Percentiles rank a stretch among this genome's conserved stretches.
phyloP scores from a whole-genome alignment of 73 alveolate species.

The Blepharisma japonicum region DNA sequence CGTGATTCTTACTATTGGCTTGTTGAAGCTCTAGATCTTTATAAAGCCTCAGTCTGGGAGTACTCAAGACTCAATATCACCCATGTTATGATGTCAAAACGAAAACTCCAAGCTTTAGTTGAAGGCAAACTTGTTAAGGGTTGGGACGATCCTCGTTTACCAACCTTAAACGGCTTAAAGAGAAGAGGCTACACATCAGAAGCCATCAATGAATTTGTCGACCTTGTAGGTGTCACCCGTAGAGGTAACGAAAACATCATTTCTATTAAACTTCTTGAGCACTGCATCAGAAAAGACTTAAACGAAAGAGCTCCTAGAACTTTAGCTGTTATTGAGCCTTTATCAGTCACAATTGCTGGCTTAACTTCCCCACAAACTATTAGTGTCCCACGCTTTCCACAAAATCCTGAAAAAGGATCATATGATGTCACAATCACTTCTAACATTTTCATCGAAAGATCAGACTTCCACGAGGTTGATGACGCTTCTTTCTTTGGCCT shows the following conservation, averaged over 20 bases:
- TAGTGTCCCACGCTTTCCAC: conserved; percentile 92
- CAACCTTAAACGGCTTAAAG: conserved; percentile 92
- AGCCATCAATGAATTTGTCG: conserved; percentile 94
- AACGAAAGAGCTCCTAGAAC: conserved; percentile 95
- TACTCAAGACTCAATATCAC: conserved; percentile 96
- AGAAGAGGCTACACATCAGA: conserved; percentile 98
- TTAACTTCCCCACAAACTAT: conserved; percentile 56
- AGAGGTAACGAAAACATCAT: conserved; percentile 93
- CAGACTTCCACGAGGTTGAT: conserved; percentile 86
- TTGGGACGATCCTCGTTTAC: conserved; percentile 99
- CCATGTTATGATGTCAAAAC: conserved; percentile 86
- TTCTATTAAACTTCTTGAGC: conserved; percentile 86
- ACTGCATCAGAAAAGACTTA: conserved; percentile 88
- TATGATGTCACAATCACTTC: conserved; percentile 65
- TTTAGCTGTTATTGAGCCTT: conserved; percentile 92
- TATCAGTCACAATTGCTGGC: conserved; percentile 74
- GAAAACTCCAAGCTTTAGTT: conserved; percentile 90
- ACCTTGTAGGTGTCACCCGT: conserved; percentile 91
- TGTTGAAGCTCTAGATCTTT: conserved; percentile 94
- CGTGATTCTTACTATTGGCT: conserved; percentile 99
- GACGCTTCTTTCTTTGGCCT: conserved; percentile 89
- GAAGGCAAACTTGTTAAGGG: conserved; percentile 78
- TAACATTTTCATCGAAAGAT: conserved; percentile 78
- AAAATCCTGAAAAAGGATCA: conserved; percentile 80
- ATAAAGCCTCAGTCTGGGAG: conserved; percentile 98